Percentiles rank a stretch among this genome's conserved stretches.
phyloP scores from a whole-genome alignment of 2,329 filamentous ascomycete species.

The Aspergillaceae sp. region DNA sequence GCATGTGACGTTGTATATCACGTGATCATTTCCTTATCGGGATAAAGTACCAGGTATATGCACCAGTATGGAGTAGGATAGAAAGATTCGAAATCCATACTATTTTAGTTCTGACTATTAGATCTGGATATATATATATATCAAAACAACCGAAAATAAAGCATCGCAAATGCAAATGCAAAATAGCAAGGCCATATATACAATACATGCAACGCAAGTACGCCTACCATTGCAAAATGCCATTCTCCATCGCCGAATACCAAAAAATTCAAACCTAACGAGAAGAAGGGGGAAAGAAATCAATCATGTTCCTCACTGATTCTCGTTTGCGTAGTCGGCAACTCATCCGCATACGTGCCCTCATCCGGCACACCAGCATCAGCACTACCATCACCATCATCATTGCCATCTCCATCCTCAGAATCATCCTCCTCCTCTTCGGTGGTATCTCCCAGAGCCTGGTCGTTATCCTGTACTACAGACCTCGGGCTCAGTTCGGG shows the following conservation, averaged over 20 bases:
- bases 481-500: slow-evolving; percentile 35
- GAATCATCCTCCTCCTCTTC: slow-evolving; percentile 30
- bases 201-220: neutral
- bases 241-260: neutral
- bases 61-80: neutral
- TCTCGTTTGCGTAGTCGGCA: slow-evolving; percentile 4
- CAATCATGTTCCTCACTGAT: neutral
- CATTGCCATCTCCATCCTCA: neutral
- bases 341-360: slow-evolving; percentile 6
- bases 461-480: slow-evolving; percentile 25
- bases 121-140: too few species aligned
- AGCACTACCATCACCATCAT: slow-evolving; percentile 4
- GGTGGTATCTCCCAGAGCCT: slow-evolving; percentile 28
- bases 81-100: too few species aligned
- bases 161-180: neutral
- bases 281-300: neutral
- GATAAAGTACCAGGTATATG: neutral
- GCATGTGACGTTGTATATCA: neutral
- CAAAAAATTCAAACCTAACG: neutral
- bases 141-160: too few species aligned
- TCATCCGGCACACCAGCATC: slow-evolving; percentile 5
- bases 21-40: neutral
- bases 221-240: neutral
- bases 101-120: too few species aligned
- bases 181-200: neutral